Conservation (phyloP, 805 yeast genomes). For the Isabelozyma pseudorhagii region DNA sequence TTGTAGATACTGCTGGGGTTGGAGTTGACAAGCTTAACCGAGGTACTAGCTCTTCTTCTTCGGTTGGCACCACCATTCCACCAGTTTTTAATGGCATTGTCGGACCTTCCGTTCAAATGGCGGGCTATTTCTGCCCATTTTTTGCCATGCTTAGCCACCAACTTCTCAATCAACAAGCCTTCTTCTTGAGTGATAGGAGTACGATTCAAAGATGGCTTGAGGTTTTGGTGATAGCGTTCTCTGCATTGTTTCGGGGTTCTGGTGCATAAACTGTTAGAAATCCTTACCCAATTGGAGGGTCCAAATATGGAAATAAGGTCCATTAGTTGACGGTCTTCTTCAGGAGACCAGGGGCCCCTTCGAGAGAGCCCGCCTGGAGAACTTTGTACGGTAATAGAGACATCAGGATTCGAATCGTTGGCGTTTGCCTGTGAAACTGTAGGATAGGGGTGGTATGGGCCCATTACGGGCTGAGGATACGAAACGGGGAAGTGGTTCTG, state of each 20-base stretch:
- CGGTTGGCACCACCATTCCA: slow-evolving; percentile 94
- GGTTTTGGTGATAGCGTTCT: slow-evolving; percentile 87
- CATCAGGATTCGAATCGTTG: not conserved
- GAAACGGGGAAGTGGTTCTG: not conserved
- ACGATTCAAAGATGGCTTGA: slow-evolving; percentile 79
- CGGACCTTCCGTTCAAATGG: slow-evolving; percentile 83
- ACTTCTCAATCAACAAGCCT: slow-evolving; percentile 74
- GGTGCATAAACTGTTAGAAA: slow-evolving; percentile 67
- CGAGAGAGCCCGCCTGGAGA: slow-evolving; percentile 23
- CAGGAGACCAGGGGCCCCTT: slow-evolving; percentile 89
- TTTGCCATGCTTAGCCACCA: slow-evolving; percentile 78
- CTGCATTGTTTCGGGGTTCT: slow-evolving; percentile 91
- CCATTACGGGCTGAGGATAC: not conserved
- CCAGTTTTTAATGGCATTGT: slow-evolving; percentile 91
- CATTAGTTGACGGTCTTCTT: slow-evolving; percentile 72
- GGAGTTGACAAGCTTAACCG: slow-evolving; percentile 4
- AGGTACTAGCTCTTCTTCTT: slow-evolving; percentile 50
- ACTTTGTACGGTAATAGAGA: slow-evolving; percentile 5
- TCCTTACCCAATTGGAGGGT: slow-evolving; percentile 86
- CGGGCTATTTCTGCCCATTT: slow-evolving; percentile 94
- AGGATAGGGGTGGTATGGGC: not conserved
- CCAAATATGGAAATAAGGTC: slow-evolving; percentile 69
- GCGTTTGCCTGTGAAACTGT: not conserved
- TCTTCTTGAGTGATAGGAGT: slow-evolving; percentile 83
- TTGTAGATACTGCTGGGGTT: slow-evolving; percentile 7